Evolutionary conservation across 164 flowering plant genomes (phyloP), one percentile per base, ranked within the genome.

Genomic region (Tetracentron sinense): DNA sequence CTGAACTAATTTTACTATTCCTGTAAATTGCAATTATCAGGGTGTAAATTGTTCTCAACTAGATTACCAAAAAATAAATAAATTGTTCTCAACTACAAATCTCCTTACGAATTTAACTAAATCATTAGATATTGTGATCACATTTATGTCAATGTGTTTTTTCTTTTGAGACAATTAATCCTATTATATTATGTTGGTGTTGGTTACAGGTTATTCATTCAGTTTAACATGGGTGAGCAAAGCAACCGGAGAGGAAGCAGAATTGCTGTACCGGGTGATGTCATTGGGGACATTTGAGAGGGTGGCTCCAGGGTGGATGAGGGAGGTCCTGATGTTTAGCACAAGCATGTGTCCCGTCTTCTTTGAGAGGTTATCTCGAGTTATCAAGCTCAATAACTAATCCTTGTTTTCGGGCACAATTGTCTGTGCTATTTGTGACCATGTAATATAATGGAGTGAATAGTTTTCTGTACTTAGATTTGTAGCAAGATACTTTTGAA

Each of bases 221-320:
- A 85, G 80, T 58, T 72, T 93, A 64, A 84, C 81, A 23, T 83
- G 87, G 89, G 65, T 76, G 2, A 67, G 68, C 20, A 79, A 76
- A 20, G 66, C 57, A 53, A 48, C 69, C 7, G 67, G 27, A 15
- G 81, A 75, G 35, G 87, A 80, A 69, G 61, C 53, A 0, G 88
- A 87, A 73, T 60, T 90, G 57, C 57, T 82, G 42, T 88, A 86
- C 75, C 82, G 67, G 15, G 85, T 80, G 1, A 30, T 62, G 52
- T 85, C 98, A 0, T 35, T 90, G 67, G 98, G 98, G 23, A 90
- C 92, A 8, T 77, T 88, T 28, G 92, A 83, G 57, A 82, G 84
- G 63, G 79, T 90, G 21, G 98, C 97, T 33, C 92, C 89, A 38
- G 94, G 78, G 44, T 93, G 93, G 93, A 93, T 93, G 98, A 76